Conservation (phyloP, 179 eudicot genomes). For the Pouteria campechiana region DNA sequence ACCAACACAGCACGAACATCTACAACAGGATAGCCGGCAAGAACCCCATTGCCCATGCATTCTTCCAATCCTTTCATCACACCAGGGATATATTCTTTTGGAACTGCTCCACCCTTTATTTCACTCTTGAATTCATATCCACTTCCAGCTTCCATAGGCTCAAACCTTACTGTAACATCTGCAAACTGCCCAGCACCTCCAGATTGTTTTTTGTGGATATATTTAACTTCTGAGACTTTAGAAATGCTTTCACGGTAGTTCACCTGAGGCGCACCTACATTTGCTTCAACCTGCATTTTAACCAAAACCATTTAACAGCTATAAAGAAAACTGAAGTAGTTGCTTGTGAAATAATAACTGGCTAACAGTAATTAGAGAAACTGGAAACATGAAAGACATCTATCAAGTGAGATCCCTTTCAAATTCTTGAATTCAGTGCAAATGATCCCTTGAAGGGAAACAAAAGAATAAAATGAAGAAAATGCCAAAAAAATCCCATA, state of each 20-base stretch:
- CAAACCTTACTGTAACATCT: conserved; percentile 73
- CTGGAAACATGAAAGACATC: too few relatives aligned
- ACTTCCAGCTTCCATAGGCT: conserved; percentile 82
- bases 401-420: too few relatives aligned
- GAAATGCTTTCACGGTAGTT: conserved; percentile 97
- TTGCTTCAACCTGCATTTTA: conserved; percentile 95
- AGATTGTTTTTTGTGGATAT: conserved; percentile 88
- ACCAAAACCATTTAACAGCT: too few relatives aligned
- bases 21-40: conserved; percentile 94
- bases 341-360: too few relatives aligned
- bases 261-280: conserved; percentile 97
- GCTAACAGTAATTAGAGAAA: too few relatives aligned
- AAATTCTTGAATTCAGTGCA: too few relatives aligned
- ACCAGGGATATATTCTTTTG: conserved; percentile 87
- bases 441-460: too few relatives aligned
- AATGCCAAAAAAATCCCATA: too few relatives aligned
- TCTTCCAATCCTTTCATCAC: conserved; percentile 90
- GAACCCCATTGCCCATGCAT: conserved; percentile 79
- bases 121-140: conserved; percentile 95
- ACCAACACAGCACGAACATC: conserved; percentile 84
- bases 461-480: too few relatives aligned
- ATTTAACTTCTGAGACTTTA: conserved; percentile 53
- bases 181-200: conserved; percentile 98
- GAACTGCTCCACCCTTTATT: conserved; percentile 93
- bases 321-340: too few relatives aligned